Percentiles rank a stretch among this genome's conserved stretches.
phyloP scores from a whole-genome alignment of 2,329 filamentous ascomycete genomes.

The Ophiostoma ulmi region DNA sequence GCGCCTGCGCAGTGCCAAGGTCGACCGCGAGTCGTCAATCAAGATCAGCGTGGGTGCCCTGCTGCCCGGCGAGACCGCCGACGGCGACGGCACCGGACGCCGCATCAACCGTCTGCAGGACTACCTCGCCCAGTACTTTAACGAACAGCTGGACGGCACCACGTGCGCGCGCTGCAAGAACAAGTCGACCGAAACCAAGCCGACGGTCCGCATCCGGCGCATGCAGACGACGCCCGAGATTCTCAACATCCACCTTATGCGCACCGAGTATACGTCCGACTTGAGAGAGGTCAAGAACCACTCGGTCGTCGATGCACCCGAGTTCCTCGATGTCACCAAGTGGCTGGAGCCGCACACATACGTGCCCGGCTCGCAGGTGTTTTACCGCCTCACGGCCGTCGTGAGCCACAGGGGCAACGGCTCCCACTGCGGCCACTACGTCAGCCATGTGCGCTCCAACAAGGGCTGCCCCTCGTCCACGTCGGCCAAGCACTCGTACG shows the following conservation, averaged over 20 bases:
- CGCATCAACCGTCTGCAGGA: neutral
- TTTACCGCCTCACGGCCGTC: conserved; percentile 26
- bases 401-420: conserved; percentile 22
- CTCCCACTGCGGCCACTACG: conserved; percentile 22
- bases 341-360: conserved; percentile 26
- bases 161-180: conserved; percentile 21
- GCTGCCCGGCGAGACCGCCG: neutral
- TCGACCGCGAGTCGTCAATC: conserved; percentile 14
- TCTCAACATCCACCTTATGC: conserved; percentile 21
- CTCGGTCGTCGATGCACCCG: conserved; percentile 19
- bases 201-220: conserved; percentile 1
- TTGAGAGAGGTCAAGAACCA: neutral
- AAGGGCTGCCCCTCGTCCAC: neutral
- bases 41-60: neutral
- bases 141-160: neutral
- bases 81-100: neutral
- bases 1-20: conserved; percentile 12
- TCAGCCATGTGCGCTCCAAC: conserved; percentile 21
- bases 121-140: neutral
- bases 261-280: neutral
- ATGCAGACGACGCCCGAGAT: conserved; percentile 25
- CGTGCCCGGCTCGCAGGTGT: conserved; percentile 16
- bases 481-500: neutral
- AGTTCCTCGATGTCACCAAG: conserved; percentile 25
- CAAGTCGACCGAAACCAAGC: neutral